These are phyloP conservation scores for Beta corolliflora DNA, from an alignment of 179 eudicot species.

Conservation along the genomic window DNA sequence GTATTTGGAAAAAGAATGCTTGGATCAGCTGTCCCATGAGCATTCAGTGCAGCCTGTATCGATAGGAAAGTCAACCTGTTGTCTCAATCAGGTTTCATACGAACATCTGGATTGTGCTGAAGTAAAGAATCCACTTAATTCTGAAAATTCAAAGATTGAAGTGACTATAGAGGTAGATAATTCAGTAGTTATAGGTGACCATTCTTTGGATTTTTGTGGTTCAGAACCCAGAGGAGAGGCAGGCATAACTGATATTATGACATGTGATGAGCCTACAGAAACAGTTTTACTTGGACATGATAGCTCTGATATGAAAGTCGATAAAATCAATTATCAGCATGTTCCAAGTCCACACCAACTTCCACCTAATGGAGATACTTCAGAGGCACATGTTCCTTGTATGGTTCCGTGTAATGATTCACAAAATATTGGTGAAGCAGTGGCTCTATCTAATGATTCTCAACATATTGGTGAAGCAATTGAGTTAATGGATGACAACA, in stretches of 20 bases:
- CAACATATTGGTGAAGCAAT: slow-evolving; percentile 10
- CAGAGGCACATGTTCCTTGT: slow-evolving; percentile 26
- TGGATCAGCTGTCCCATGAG: background rate
- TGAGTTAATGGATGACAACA: slow-evolving; percentile 10
- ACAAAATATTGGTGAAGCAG: background rate
- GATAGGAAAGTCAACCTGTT: slow-evolving; percentile 32
- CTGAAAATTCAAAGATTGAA: slow-evolving; percentile 20
- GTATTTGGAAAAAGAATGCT: slow-evolving; percentile 7
- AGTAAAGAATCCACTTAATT: slow-evolving; percentile 22
- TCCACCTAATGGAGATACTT: slow-evolving; percentile 15
- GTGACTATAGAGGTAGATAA: slow-evolving; percentile 10
- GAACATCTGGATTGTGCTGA: slow-evolving; percentile 39
- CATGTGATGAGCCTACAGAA: slow-evolving; percentile 36
- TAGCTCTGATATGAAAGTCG: slow-evolving; percentile 17
- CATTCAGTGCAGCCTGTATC: slow-evolving; percentile 26
- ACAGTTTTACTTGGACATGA: slow-evolving; percentile 11
- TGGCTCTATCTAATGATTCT: too few relatives aligned
- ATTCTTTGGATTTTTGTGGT: slow-evolving; percentile 14
- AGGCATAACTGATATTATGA: slow-evolving; percentile 18
- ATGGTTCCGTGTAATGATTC: slow-evolving; percentile 8
- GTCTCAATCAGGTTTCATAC: slow-evolving; percentile 40
- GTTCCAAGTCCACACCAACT: slow-evolving; percentile 20
- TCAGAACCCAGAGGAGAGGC: slow-evolving; percentile 30
- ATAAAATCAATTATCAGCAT: background rate
- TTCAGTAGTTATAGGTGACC: slow-evolving; percentile 22